Evolutionary conservation across 805 yeast species (phyloP).

Genomic region (Pichia nakasei): DNA sequence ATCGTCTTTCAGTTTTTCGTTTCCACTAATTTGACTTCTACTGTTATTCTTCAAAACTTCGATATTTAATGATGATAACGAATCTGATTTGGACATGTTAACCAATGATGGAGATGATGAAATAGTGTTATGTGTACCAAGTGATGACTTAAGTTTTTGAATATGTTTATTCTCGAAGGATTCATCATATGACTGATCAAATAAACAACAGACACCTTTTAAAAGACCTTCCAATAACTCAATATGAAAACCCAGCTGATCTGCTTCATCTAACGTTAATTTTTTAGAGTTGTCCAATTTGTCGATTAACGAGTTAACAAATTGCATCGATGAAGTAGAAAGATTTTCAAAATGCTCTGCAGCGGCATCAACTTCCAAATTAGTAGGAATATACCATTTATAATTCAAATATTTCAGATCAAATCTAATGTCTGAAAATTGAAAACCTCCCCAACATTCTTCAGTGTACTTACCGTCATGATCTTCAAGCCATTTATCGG

Average conservation of each 20-base stretch:
- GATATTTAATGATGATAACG: neutral
- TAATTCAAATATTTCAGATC: constrained; percentile 41
- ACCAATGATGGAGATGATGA: constrained; percentile 18
- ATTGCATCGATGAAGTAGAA: constrained; percentile 33
- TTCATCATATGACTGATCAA: constrained; percentile 53
- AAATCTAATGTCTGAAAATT: constrained; percentile 46
- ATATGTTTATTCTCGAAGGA: constrained; percentile 6
- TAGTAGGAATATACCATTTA: constrained; percentile 68
- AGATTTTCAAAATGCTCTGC: constrained; percentile 46
- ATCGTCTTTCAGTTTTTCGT: neutral
- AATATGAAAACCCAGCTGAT: constrained; percentile 17
- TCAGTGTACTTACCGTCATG: constrained; percentile 32
- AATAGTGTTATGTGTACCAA: constrained; percentile 6
- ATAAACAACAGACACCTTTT: constrained; percentile 62
- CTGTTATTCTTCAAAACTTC: constrained; percentile 5
- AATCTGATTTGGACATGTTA: constrained; percentile 6
- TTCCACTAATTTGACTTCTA: neutral
- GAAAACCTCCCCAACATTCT: constrained; percentile 69
- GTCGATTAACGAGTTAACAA: constrained; percentile 44
- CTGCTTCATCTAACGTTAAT: constrained; percentile 18
- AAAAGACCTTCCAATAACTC: constrained; percentile 26
- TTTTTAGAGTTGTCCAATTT: constrained; percentile 39
- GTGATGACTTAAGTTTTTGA: neutral
- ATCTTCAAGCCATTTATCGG: constrained; percentile 33
- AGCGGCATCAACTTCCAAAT: constrained; percentile 50